phyloP scores from a whole-genome alignment of 1,139 yeast genomes.

The Meyerozyma elateridarum region DNA sequence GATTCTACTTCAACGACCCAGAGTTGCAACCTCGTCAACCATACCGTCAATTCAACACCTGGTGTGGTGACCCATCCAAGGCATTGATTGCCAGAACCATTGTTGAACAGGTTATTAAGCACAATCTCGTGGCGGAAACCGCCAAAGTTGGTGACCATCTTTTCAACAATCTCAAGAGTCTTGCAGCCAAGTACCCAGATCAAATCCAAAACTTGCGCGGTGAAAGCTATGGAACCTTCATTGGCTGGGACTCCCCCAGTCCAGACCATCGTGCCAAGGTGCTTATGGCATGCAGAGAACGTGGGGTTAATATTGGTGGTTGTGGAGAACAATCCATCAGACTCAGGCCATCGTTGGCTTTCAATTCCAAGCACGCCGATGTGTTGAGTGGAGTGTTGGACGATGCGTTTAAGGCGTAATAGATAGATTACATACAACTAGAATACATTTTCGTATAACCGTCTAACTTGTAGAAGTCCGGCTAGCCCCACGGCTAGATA shows the following conservation, averaged over 20 bases:
- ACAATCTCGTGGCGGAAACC: constrained; percentile 48
- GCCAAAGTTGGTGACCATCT: constrained; percentile 58
- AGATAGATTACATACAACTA: too few species aligned
- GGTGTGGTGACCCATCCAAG: constrained; percentile 81
- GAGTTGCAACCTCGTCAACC: constrained; percentile 58
- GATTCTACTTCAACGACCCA: constrained; percentile 66
- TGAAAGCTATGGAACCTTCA: constrained; percentile 62
- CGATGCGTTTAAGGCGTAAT: too few species aligned
- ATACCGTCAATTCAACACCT: constrained; percentile 75
- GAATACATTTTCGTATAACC: too few species aligned
- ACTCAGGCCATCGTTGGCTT: constrained; percentile 66
- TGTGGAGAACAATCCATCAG: constrained; percentile 64
- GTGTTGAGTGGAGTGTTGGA: constrained; percentile 46
- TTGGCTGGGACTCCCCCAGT: constrained; percentile 64
- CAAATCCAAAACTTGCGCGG: constrained; percentile 57
- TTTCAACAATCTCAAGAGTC: constrained; percentile 38
- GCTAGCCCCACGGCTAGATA: too few species aligned
- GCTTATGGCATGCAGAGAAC: constrained; percentile 43
- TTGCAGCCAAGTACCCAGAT: constrained; percentile 42
- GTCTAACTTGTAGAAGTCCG: too few species aligned
- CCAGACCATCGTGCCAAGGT: constrained; percentile 47
- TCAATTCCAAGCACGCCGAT: constrained; percentile 65
- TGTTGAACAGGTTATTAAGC: constrained; percentile 50
- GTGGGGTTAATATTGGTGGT: constrained; percentile 70
- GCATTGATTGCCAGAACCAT: constrained; percentile 62